These are phyloP conservation scores for Podospora sp. DNA, from an alignment of 495 filamentous ascomycete species.

Conservation along the genomic window DNA sequence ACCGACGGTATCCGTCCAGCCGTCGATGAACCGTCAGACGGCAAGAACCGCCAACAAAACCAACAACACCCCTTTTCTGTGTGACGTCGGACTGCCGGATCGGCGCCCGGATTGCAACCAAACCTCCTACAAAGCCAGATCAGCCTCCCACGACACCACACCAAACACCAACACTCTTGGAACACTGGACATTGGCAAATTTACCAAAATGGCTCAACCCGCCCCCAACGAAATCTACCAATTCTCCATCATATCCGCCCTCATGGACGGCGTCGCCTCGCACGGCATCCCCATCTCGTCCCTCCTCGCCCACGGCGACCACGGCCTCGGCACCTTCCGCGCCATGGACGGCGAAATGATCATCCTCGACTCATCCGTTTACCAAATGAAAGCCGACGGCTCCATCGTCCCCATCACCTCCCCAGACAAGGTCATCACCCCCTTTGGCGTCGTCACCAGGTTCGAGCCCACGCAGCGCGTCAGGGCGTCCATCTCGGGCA, in stretches of 20 bases:
- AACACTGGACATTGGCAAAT: not conserved
- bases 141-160: not conserved
- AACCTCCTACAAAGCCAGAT: not conserved
- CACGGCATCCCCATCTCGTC: slow-evolving; percentile 41
- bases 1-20: not conserved
- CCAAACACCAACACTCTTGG: not conserved
- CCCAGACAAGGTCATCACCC: slow-evolving; percentile 34
- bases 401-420: slow-evolving; percentile 32
- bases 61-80: not conserved
- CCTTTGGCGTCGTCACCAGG: slow-evolving; percentile 49
- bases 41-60: not conserved
- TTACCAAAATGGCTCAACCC: slow-evolving; percentile 23
- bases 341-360: slow-evolving; percentile 56
- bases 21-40: not conserved
- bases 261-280: slow-evolving; percentile 55
- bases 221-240: slow-evolving; percentile 53
- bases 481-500: slow-evolving; percentile 32
- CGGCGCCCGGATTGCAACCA: not conserved
- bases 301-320: slow-evolving; percentile 48
- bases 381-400: slow-evolving; percentile 51
- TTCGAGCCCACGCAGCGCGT: slow-evolving; percentile 35
- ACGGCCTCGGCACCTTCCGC: slow-evolving; percentile 56
- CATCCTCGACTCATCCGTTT: slow-evolving; percentile 49
- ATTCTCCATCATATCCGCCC: slow-evolving; percentile 53
- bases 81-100: not conserved